Conservation (phyloP, 306 rosid species). For the Luffa acutangula region DNA sequence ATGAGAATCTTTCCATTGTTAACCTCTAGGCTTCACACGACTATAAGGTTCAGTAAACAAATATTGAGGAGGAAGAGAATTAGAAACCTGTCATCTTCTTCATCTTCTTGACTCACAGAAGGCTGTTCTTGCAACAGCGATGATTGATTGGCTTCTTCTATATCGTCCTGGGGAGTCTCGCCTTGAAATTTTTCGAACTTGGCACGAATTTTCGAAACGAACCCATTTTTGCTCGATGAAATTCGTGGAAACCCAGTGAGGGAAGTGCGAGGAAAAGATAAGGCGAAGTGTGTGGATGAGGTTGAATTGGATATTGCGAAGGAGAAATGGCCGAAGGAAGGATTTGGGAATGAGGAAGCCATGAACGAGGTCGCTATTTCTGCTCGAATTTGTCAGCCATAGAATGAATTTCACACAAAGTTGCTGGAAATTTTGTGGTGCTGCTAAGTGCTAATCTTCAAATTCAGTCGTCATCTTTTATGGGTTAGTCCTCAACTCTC, state of each 20-base stretch:
- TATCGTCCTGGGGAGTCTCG: slow-evolving; percentile 23
- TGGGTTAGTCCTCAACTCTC: no score
- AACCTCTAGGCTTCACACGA: background rate
- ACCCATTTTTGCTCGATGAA: slow-evolving; percentile 18
- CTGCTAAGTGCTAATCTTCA: background rate
- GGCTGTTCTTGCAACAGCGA: slow-evolving; percentile 19
- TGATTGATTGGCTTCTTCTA: slow-evolving; percentile 20
- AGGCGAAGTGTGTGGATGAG: slow-evolving; percentile 37
- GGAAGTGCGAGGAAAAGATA: slow-evolving; percentile 30
- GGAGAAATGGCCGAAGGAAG: slow-evolving; percentile 23
- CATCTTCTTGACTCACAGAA: slow-evolving; percentile 15
- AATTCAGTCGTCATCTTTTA: background rate
- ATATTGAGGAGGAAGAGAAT: background rate
- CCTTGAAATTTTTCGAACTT: slow-evolving; percentile 82
- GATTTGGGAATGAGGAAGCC: slow-evolving; percentile 50
- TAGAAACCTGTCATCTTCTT: slow-evolving; percentile 75
- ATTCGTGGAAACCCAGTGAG: slow-evolving; percentile 18
- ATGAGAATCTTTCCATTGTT: background rate
- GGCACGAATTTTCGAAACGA: slow-evolving; percentile 38
- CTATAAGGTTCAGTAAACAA: background rate
- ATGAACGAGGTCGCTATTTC: slow-evolving; percentile 14
- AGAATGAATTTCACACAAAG: background rate
- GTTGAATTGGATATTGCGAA: slow-evolving; percentile 24
- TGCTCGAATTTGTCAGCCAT: background rate
- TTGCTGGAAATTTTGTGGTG: background rate